Evolutionary conservation across 1,139 yeast species (phyloP).

Genomic region (Kodamaea sp.): DNA sequence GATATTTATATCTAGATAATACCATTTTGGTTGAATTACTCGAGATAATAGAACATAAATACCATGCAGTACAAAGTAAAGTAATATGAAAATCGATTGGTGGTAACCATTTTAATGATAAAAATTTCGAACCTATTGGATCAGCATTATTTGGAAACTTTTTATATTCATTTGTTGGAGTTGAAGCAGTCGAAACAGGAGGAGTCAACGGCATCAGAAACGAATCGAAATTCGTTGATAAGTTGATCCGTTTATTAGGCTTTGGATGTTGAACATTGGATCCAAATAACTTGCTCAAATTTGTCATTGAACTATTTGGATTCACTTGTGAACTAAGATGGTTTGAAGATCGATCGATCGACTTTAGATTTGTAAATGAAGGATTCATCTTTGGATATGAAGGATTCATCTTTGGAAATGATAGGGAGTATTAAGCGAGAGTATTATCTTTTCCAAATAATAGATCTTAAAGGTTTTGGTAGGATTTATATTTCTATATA

Average conservation of each 20-base stretch:
- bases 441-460: too few species aligned
- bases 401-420: too few species aligned
- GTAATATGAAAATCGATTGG: slow-evolving; percentile 30
- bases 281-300: slow-evolving; percentile 14
- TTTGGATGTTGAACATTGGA: slow-evolving; percentile 16
- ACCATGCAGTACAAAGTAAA: slow-evolving; percentile 69
- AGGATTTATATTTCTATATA: too few species aligned
- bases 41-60: slow-evolving; percentile 73
- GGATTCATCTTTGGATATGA: too few species aligned
- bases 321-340: slow-evolving; percentile 15
- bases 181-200: slow-evolving; percentile 31
- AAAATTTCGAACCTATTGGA: background rate
- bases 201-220: slow-evolving; percentile 33
- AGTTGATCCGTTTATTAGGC: slow-evolving; percentile 17
- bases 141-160: slow-evolving; percentile 2
- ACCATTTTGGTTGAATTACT: slow-evolving; percentile 78
- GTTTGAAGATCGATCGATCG: too few species aligned
- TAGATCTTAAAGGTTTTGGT: too few species aligned
- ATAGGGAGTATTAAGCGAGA: too few species aligned
- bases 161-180: slow-evolving; percentile 25
- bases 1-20: slow-evolving; percentile 64
- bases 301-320: slow-evolving; percentile 29
- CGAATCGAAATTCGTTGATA: slow-evolving; percentile 12
- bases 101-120: slow-evolving; percentile 17
- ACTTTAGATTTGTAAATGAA: too few species aligned